Evolutionary conservation across 306 rosid genomes (phyloP).

Genomic region (Sphenostylis stenocarpa): DNA sequence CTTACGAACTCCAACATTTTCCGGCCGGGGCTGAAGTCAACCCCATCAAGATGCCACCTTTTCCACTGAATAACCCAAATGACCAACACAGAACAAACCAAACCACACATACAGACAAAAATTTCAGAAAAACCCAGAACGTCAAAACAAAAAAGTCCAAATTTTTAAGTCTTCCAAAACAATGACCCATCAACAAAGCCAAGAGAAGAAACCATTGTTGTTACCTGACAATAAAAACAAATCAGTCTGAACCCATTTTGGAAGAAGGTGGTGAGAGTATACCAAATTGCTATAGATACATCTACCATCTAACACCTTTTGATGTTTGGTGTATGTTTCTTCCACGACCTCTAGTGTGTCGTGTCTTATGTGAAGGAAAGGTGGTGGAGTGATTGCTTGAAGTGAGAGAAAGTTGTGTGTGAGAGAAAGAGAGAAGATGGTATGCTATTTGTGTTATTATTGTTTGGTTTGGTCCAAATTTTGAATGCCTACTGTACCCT

Average conservation of each 20-base stretch:
- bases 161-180: not conserved
- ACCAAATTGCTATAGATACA: conserved; percentile 51
- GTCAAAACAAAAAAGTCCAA: not conserved
- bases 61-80: conserved; percentile 39
- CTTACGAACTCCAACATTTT: conserved; percentile 5
- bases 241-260: not conserved
- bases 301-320: conserved; percentile 44
- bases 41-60: conserved; percentile 79
- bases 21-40: conserved; percentile 57
- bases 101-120: conserved; percentile 5
- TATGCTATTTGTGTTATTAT: not conserved
- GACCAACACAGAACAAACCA: conserved; percentile 36
- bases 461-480: conserved; percentile 28
- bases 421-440: not conserved
- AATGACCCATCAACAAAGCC: not conserved
- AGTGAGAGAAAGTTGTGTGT: conserved; percentile 22
- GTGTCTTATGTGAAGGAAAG: not conserved
- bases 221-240: conserved; percentile 43
- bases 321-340: conserved; percentile 36
- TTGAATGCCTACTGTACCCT: conserved; percentile 42
- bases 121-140: conserved; percentile 35
- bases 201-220: conserved; percentile 24
- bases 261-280: conserved; percentile 17
- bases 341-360: not conserved
- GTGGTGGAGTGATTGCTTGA: conserved; percentile 40